Percentiles rank a stretch among this genome's conserved stretches.
phyloP scores from a whole-genome alignment of 2,329 filamentous ascomycete species.

The Chrysoporthe austroafricana region DNA sequence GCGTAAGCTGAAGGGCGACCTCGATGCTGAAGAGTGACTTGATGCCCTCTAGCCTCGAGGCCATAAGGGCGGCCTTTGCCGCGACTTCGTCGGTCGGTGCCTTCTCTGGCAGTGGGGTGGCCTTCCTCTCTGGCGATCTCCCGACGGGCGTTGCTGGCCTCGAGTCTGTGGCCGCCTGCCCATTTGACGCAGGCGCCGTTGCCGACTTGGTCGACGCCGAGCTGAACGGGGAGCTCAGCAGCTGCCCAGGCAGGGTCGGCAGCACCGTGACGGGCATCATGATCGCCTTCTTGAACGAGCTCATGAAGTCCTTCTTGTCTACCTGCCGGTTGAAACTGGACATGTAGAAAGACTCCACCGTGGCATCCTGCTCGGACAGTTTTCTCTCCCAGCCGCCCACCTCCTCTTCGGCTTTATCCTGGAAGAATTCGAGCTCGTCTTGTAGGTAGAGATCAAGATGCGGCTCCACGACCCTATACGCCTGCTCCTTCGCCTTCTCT shows the following conservation, averaged over 20 bases:
- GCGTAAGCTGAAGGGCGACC: constrained; percentile 86
- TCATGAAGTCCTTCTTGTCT: constrained; percentile 94
- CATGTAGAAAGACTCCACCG: constrained; percentile 94
- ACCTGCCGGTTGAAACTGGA: constrained; percentile 91
- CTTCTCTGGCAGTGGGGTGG: constrained; percentile 57
- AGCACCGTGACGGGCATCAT: constrained; percentile 98
- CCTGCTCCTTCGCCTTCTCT: constrained; percentile 67
- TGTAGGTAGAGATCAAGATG: constrained; percentile 93
- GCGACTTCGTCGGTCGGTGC: constrained; percentile 89
- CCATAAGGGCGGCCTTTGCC: constrained; percentile 97
- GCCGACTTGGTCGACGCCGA: constrained; percentile 44
- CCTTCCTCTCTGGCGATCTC: constrained; percentile 43
- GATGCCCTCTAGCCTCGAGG: constrained; percentile 90
- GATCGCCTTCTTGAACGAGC: constrained; percentile 96
- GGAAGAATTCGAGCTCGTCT: constrained; percentile 88
- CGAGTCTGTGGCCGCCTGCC: constrained; percentile 38
- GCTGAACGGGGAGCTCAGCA: constrained; percentile 62
- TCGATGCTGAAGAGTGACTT: constrained; percentile 95
- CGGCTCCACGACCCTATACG: constrained; percentile 80
- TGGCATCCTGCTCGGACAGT: constrained; percentile 86
- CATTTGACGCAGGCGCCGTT: constrained; percentile 34
- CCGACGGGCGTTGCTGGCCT: constrained; percentile 51
- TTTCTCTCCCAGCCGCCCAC: constrained; percentile 90
- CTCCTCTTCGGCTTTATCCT: constrained; percentile 72
- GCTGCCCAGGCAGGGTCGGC: constrained; percentile 68